A percentile compares a stretch with the other conserved stretches of the same genome.
Evolutionary conservation across 139 green algal genomes (phyloP).

Genomic region (Trebouxia sp.): DNA sequence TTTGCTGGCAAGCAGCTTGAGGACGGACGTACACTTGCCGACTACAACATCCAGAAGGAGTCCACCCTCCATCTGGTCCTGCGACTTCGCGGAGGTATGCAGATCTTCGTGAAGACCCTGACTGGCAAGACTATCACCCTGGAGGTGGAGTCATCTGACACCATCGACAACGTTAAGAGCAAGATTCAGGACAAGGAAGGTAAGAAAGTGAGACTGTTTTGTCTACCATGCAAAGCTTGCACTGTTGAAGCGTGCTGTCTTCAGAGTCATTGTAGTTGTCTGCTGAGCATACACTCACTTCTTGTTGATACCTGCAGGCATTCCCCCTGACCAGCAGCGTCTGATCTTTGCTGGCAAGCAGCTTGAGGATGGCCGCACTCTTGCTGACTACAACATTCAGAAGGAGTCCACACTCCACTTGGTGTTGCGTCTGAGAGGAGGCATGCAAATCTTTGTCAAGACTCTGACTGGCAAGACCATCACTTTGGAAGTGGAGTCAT

Average conservation of each 20-base stretch:
- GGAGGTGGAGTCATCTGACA: slow-evolving; percentile 80
- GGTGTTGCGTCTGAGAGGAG: slow-evolving; percentile 78
- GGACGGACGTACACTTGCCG: slow-evolving; percentile 92
- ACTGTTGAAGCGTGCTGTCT: background rate
- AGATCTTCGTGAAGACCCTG: slow-evolving; percentile 90
- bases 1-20: slow-evolving; percentile 98
- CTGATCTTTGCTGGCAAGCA: slow-evolving; percentile 97
- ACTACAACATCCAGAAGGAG: slow-evolving; percentile 99
- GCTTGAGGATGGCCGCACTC: slow-evolving; percentile 91
- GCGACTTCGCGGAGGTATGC: slow-evolving; percentile 87
- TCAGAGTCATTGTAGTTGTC: background rate
- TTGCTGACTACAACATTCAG: slow-evolving; percentile 96
- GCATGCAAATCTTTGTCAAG: slow-evolving; percentile 72
- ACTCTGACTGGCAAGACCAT: slow-evolving; percentile 96
- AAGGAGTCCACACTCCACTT: slow-evolving; percentile 87
- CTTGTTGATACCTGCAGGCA: slow-evolving; percentile 48
- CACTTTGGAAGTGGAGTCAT: slow-evolving; percentile 86
- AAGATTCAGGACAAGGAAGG: slow-evolving; percentile 92
- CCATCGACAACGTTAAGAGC: slow-evolving; percentile 84
- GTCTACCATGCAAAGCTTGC: background rate
- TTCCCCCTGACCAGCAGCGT: slow-evolving; percentile 92
- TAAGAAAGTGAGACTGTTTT: background rate
- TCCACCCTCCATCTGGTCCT: slow-evolving; percentile 72
- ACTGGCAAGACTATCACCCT: slow-evolving; percentile 96
- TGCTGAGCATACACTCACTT: background rate